Conservation (phyloP, 78 protist species). For the slime mould (Dictyostelium discoideum) region DNA sequence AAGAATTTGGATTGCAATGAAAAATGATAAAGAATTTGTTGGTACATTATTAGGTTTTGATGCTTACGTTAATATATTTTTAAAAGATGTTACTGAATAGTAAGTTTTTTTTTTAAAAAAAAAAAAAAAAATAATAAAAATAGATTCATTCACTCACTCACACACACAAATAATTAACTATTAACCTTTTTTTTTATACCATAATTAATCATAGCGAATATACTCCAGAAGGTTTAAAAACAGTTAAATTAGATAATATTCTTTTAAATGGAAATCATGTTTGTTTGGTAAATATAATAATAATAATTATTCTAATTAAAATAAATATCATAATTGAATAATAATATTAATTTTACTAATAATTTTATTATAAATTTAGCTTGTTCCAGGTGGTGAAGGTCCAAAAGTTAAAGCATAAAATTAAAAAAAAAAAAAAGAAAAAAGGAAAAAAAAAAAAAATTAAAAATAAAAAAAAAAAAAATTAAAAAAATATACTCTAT, state of each 20-base stretch:
- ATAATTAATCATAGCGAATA: constrained; percentile 77
- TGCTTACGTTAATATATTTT: constrained; percentile 90
- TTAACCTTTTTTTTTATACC: neutral
- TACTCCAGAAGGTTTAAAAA: constrained; percentile 90
- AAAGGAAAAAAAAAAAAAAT: neutral
- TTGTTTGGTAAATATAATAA: constrained; percentile 81
- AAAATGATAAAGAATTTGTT: constrained; percentile 87
- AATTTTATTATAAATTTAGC: constrained; percentile 5
- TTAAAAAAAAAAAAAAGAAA: neutral
- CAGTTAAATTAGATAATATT: constrained; percentile 87
- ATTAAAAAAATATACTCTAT: neutral
- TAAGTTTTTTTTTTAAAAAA: neutral
- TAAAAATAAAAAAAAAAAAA: neutral
- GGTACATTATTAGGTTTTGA: constrained; percentile 93
- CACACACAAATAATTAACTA: too few relatives aligned
- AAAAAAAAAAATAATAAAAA: too few relatives aligned
- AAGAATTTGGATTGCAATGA: constrained; percentile 86
- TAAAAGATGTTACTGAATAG: constrained; percentile 90
- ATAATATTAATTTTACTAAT: neutral
- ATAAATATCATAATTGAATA: neutral
- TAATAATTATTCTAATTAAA: neutral
- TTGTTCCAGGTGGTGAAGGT: constrained; percentile 78
- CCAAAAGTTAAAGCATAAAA: constrained; percentile 11
- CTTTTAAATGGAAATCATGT: constrained; percentile 95
- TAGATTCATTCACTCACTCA: too few relatives aligned